A percentile compares a stretch with the other conserved stretches of the same genome.
These are phyloP conservation scores for Arthrobotrys megalospora DNA, from an alignment of 2,329 filamentous ascomycete genomes.

Conservation along the genomic window DNA sequence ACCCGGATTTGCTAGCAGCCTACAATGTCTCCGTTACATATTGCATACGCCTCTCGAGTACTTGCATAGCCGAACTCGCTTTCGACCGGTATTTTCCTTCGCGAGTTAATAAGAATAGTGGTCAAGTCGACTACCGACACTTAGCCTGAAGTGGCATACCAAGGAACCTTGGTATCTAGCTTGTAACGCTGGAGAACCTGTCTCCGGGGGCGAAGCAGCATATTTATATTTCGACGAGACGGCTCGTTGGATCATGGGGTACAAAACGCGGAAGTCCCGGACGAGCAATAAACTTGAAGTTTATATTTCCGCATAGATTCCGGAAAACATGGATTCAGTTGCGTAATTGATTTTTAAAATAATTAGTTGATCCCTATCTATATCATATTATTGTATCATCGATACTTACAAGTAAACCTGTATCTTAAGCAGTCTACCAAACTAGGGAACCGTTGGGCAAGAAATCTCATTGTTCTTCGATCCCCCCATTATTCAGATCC, in stretches of 20 bases:
- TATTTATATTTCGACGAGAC: not conserved
- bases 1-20: conserved; percentile 12
- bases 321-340: not conserved
- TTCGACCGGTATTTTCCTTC: conserved; percentile 14
- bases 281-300: not conserved
- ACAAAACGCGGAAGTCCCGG: not conserved
- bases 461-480: not conserved
- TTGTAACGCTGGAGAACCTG: not conserved
- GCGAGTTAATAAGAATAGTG: conserved; percentile 2
- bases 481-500: not conserved
- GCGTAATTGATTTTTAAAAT: conserved; percentile 1
- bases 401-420: not conserved
- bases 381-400: not conserved
- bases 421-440: not conserved
- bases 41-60: conserved; percentile 13
- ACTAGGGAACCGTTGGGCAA: not conserved
- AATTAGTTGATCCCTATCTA: not conserved
- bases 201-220: not conserved
- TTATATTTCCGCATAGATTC: conserved; percentile 20
- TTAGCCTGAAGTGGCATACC: conserved; percentile 19
- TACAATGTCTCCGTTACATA: not conserved
- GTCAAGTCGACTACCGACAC: not conserved
- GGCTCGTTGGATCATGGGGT: conserved; percentile 2
- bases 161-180: conserved; percentile 9
- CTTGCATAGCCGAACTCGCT: conserved; percentile 31